Evolutionary conservation across 805 yeast genomes (phyloP), one percentile per base, ranked within the genome.

Genomic region (Wickerhamomyces ciferrii): DNA sequence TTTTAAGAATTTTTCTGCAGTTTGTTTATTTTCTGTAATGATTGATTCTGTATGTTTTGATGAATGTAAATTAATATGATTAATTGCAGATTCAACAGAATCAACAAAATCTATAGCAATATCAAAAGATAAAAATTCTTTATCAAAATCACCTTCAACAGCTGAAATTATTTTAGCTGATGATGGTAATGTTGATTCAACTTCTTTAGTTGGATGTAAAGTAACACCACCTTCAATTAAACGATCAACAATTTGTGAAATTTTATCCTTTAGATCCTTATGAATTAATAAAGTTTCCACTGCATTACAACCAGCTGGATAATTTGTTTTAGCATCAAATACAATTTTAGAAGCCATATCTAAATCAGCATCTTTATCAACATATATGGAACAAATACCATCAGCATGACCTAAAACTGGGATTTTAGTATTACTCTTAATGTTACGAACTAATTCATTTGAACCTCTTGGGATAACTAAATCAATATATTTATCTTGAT

Each of bases 241-340:
- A 13, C 67, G 60, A n/a, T 63, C 60, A n/a, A 72, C 58, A 15
- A 73, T 69, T 23, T 66, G 63, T 15, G 67, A 48, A 15, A 74
- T 56, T 35, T 53, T 58, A 55, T 49, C 68, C 44, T 61, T 70
- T 53, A 63, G 63, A 48, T 54, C 60, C 43, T 72, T 67, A 64
- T 84, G 76, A 41, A 95, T 67, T 47, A 94, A 74, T 27, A 94
- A 66, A 31, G 94, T 88, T 66, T 94, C 99, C 46, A 80, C 92
- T 8, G 99, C 97, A 63, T 94, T 94, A 67, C 99, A 94, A n/a
- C 96, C 99, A 13, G 99, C 99, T 42, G 98, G 97, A 63, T 94
- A 94, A 65, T 90, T 91, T 0, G 97, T 89, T 67, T 94, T 94
- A 5, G 97, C 78, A 66, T 94, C 99, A 24, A 88, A 78, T 5